Evolutionary conservation across 75 land plant species (phyloP), one percentile per base, ranked within the genome.

Genomic region (Cupressus sempervirens): DNA sequence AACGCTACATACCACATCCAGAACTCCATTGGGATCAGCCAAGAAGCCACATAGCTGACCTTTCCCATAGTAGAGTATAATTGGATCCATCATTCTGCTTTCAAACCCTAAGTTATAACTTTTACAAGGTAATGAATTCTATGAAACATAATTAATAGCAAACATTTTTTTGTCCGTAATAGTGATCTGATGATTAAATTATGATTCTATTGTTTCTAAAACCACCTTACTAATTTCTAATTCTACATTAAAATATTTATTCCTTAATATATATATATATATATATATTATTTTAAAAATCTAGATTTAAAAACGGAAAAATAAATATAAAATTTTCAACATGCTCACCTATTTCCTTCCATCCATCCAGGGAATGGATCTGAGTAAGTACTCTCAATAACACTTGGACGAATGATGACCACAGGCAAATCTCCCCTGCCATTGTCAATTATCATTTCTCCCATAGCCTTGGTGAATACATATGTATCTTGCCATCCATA

Each of bases 401-500:
- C 96, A 85, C 97, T 97, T 10, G 99, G 99, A 20, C 99, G 85
- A n/a, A 97, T 85, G 43, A 94, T 89, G 35, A 92, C 97, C 70
- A 94, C 93, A 13, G 99, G 99, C 54, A 97, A 77, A n/a, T 94
- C 93, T n/a, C 91, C 94, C 46, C 94, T 86, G 84, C 75, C 87
- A 43, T 85, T 82, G 52, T 90, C 87, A 18, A 97, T 83, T 83
- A 95, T n/a, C 99, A 97, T 97, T 89, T 95, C 99, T 83, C 97
- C 99, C 96, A 97, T 95, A 0, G 99, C 97, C 84, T 97, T 97
- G 84, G 97, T 95, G 88, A 97, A 97, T 18, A 94, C 99, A 82
- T 97, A 97, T 14, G 99, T 97, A 83, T 97, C 99, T 94, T 97
- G 99, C 99, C 99, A 97, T 41, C 99, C 99, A 87, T 91, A 88